phyloP scores from a whole-genome alignment of 306 rosid species.

The Lathyrus aphaca region DNA sequence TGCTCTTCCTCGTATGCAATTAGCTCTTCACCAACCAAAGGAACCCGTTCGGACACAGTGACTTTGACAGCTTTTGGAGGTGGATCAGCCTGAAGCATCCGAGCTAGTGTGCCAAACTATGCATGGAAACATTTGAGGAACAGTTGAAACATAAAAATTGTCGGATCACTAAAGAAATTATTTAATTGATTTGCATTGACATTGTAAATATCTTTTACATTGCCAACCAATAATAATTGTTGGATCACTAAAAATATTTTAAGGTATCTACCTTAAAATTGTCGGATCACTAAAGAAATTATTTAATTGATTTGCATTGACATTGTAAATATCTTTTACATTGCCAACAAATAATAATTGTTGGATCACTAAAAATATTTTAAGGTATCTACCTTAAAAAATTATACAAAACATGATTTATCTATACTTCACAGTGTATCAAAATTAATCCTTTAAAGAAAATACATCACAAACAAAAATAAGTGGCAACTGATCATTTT shows the following conservation, averaged over 20 bases:
- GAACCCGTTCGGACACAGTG: slow-evolving; percentile 88
- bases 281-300: not conserved
- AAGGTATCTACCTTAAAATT: not conserved
- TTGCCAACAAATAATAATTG: not conserved
- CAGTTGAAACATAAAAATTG: slow-evolving; percentile 30
- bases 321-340: not conserved
- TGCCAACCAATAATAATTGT: not conserved
- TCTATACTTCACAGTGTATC: not conserved
- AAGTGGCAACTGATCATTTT: slow-evolving; percentile 13
- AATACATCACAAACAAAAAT: slow-evolving; percentile 2
- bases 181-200: not conserved
- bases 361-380: not conserved
- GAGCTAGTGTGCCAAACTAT: slow-evolving; percentile 93
- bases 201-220: not conserved
- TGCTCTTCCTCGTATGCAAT: slow-evolving; percentile 96
- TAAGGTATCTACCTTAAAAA: not conserved
- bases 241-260: not conserved
- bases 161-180: not conserved
- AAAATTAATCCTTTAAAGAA: slow-evolving; percentile 8
- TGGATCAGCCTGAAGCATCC: slow-evolving; percentile 95
- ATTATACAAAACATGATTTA: not conserved
- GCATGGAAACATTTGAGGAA: slow-evolving; percentile 31
- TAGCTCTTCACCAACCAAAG: slow-evolving; percentile 92
- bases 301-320: not conserved
- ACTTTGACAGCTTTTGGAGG: slow-evolving; percentile 99